Percentiles rank a stretch among this genome's conserved stretches.
These are phyloP conservation scores for Hapsidospora chrysogenum DNA, from an alignment of 495 filamentous ascomycete species.

Conservation along the genomic window DNA sequence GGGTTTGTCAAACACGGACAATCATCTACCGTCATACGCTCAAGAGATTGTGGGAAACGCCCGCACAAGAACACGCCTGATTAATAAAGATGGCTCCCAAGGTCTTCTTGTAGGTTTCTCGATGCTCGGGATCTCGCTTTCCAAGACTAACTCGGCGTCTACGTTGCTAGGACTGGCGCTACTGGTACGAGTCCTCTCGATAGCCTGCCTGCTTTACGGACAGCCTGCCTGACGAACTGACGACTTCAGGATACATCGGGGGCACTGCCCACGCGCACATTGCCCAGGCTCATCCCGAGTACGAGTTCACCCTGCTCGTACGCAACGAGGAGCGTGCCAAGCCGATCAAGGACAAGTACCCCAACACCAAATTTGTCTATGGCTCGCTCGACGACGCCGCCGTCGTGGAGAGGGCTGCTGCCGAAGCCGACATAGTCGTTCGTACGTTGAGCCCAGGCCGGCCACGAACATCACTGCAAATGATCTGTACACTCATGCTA, in stretches of 20 bases:
- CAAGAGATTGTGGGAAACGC: too few species aligned
- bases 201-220: constrained; percentile 17
- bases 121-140: background rate
- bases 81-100: constrained; percentile 21
- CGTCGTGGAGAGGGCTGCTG: constrained; percentile 38
- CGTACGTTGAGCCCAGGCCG: constrained; percentile 23
- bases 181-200: constrained; percentile 12
- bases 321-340: constrained; percentile 50
- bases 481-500: too few species aligned
- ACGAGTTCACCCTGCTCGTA: constrained; percentile 47
- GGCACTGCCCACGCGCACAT: constrained; percentile 51
- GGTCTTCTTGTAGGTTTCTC: constrained; percentile 18
- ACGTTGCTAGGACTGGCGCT: constrained; percentile 14
- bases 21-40: too few species aligned
- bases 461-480: background rate
- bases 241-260: constrained; percentile 49
- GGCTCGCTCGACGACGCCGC: constrained; percentile 38
- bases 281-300: constrained; percentile 46
- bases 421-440: constrained; percentile 48
- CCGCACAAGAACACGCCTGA: too few species aligned
- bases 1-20: too few species aligned
- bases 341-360: constrained; percentile 39
- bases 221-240: constrained; percentile 9
- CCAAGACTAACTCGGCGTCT: background rate
- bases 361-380: constrained; percentile 36